These are phyloP conservation scores for Trichophyton verrucosum DNA, from an alignment of 2,329 filamentous ascomycete genomes.

Conservation along the genomic window DNA sequence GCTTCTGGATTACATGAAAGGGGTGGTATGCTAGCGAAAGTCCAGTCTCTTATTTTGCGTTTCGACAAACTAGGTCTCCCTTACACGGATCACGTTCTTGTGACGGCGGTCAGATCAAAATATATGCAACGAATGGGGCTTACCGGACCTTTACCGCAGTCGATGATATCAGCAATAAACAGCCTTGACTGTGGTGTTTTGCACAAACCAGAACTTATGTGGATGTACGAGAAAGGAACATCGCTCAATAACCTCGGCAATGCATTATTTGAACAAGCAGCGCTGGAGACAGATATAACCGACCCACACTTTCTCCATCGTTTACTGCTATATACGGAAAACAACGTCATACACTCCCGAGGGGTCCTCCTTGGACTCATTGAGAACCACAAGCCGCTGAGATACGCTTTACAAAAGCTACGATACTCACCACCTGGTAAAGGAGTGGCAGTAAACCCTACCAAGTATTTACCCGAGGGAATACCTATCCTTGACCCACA, in stretches of 20 bases:
- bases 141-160: neutral
- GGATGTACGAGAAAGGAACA: neutral
- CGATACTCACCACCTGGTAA: neutral
- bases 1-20: neutral
- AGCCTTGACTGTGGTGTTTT: neutral
- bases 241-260: neutral
- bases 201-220: neutral
- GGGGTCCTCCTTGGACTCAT: conserved; percentile 25
- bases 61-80: neutral
- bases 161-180: neutral
- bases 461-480: neutral
- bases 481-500: conserved; percentile 21
- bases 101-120: neutral
- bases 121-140: neutral
- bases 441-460: neutral
- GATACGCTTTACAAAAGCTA: conserved; percentile 22
- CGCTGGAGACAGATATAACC: conserved; percentile 23
- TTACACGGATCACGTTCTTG: conserved; percentile 1
- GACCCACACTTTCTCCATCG: conserved; percentile 21
- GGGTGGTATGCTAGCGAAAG: neutral
- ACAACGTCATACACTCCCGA: conserved; percentile 14
- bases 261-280: neutral
- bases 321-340: conserved; percentile 21
- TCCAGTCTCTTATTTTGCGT: neutral
- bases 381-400: conserved; percentile 26